A percentile compares a stretch with the other conserved stretches of the same genome.
phyloP scores from a whole-genome alignment of 441 rosid genomes.

The Adansonia grandidieri region DNA sequence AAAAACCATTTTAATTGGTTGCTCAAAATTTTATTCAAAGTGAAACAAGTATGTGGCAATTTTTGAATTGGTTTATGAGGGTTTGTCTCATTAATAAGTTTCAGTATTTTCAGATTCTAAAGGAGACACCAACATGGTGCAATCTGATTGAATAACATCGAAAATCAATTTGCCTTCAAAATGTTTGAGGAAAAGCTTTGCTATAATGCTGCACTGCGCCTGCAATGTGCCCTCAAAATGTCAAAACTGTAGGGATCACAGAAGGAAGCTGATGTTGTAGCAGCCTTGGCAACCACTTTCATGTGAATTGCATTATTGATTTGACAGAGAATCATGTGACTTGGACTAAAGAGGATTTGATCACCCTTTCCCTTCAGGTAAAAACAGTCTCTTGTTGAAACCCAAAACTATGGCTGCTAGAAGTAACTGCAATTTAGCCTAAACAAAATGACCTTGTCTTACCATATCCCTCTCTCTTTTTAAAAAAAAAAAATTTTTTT shows the following conservation, averaged over 20 bases:
- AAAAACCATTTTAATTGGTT: neutral
- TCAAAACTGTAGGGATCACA: neutral
- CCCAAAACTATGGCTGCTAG: neutral
- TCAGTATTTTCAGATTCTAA: constrained; percentile 65
- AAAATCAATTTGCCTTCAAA: constrained; percentile 58
- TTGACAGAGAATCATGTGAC: constrained; percentile 5
- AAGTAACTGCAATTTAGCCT: neutral
- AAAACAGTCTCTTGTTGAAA: neutral
- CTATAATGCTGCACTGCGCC: neutral
- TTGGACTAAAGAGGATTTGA: neutral
- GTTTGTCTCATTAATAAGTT: neutral
- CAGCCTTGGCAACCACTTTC: neutral
- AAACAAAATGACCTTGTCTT: no score
- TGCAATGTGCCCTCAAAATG: neutral
- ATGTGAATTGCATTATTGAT: constrained; percentile 8
- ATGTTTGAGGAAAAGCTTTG: neutral
- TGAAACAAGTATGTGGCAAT: neutral
- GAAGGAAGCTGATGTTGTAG: neutral
- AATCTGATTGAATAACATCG: constrained; percentile 86
- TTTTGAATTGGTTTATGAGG: constrained; percentile 9
- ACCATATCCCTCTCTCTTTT: no score
- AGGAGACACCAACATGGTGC: constrained; percentile 85
- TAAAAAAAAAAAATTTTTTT: no score
- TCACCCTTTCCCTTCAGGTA: neutral
- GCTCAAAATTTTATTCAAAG: neutral